These are phyloP conservation scores for Vanrija humicola DNA, from an alignment of 1,284 basidiomycete genomes.

Conservation along the genomic window DNA sequence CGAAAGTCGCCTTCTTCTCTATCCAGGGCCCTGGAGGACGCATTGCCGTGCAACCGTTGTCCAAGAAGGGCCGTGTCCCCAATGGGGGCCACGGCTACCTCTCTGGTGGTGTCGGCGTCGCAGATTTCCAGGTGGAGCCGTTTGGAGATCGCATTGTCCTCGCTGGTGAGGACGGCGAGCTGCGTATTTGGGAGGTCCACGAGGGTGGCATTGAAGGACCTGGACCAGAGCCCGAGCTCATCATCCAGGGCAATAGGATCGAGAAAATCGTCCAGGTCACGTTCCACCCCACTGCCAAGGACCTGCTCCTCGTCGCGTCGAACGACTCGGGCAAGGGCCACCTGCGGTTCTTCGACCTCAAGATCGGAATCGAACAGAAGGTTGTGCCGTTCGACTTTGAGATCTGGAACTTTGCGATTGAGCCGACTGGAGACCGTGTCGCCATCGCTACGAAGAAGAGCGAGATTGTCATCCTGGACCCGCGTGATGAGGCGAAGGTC, in stretches of 20 bases:
- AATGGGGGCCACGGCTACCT: constrained; percentile 43
- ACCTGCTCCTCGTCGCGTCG: constrained; percentile 44
- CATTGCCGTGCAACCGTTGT: constrained; percentile 47
- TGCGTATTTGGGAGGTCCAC: constrained; percentile 45
- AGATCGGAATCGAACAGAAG: constrained; percentile 18
- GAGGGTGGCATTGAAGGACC: constrained; percentile 32
- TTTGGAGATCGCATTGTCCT: constrained; percentile 41
- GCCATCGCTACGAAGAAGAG: constrained; percentile 51
- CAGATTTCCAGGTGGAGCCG: constrained; percentile 48
- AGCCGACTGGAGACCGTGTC: constrained; percentile 40
- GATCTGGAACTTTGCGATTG: constrained; percentile 46
- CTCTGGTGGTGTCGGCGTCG: constrained; percentile 43
- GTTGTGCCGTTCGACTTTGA: constrained; percentile 9
- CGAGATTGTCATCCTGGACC: constrained; percentile 47
- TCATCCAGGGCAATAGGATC: constrained; percentile 34
- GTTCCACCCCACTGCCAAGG: constrained; percentile 48
- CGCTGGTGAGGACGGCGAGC: constrained; percentile 48
- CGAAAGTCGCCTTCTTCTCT: constrained; percentile 47
- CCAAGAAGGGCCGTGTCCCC: constrained; percentile 46
- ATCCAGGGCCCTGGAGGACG: constrained; percentile 51
- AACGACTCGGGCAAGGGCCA: constrained; percentile 45
- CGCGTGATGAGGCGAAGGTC: constrained; percentile 25
- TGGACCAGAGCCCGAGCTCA: constrained; percentile 32
- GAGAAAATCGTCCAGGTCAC: constrained; percentile 47
- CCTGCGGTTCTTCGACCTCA: constrained; percentile 44